Evolutionary conservation across 208 protist genomes (phyloP).

Genomic region (Acanthamoeba healyi): DNA sequence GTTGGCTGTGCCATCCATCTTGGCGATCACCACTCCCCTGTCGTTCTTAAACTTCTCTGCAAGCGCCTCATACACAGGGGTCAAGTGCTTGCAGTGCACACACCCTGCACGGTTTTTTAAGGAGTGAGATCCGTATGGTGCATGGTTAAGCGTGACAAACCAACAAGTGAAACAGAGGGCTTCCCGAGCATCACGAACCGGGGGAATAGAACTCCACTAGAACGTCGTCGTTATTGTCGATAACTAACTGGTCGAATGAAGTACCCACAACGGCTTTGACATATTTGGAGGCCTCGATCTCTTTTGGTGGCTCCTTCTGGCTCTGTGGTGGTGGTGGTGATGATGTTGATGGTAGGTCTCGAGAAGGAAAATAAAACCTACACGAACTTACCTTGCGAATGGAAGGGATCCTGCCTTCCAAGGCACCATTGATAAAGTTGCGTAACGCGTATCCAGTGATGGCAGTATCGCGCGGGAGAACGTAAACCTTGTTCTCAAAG

Average conservation of each 20-base stretch:
- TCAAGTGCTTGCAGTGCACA: conserved; percentile 93
- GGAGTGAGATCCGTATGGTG: no score
- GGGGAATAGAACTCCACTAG: conserved; percentile 95
- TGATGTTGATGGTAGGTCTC: no score
- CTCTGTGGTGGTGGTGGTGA: no score
- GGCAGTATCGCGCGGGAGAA: neutral
- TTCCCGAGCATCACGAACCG: conserved; percentile 79
- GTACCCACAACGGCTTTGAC: conserved; percentile 80
- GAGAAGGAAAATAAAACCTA: no score
- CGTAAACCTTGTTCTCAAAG: neutral
- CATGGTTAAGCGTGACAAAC: neutral
- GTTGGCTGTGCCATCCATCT: conserved; percentile 87
- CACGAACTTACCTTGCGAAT: neutral
- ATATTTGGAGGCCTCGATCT: conserved; percentile 25
- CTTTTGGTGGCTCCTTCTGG: conserved; percentile 77
- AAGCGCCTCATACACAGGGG: conserved; percentile 82
- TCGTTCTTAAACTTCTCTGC: conserved; percentile 76
- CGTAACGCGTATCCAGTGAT: neutral
- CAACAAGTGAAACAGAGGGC: neutral
- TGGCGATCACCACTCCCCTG: conserved; percentile 83
- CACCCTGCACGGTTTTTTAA: conserved; percentile 94
- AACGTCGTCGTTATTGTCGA: conserved; percentile 81
- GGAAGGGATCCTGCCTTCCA: neutral
- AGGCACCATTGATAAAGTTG: neutral
- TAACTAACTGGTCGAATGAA: conserved; percentile 78